Conservation (phyloP, 768 basidiomycete genomes). For the Tylopilus felleus region DNA sequence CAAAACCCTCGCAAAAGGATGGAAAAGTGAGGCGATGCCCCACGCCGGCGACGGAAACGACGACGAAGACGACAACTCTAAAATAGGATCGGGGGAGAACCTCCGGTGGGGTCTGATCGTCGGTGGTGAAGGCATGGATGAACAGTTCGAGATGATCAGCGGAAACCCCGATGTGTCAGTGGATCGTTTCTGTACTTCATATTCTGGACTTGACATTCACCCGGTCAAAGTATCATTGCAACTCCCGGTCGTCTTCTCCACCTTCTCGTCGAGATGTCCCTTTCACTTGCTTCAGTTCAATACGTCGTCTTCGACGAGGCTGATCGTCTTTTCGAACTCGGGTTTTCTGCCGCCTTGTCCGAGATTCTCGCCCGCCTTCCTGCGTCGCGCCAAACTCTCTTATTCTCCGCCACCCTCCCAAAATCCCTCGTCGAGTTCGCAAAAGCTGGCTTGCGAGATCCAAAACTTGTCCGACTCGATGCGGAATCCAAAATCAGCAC, state of each 20-base stretch:
- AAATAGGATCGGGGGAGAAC: constrained; percentile 46
- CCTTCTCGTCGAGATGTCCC: constrained; percentile 92
- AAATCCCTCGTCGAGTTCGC: constrained; percentile 96
- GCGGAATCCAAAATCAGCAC: constrained; percentile 93
- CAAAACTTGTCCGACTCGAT: constrained; percentile 94
- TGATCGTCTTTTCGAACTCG: constrained; percentile 97
- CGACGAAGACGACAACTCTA: constrained; percentile 49
- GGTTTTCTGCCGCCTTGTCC: constrained; percentile 87
- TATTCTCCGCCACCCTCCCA: constrained; percentile 96
- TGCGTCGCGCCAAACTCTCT: constrained; percentile 79
- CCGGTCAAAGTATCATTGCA: constrained; percentile 75
- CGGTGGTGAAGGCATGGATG: constrained; percentile 92
- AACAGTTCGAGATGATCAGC: constrained; percentile 94
- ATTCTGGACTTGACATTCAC: constrained; percentile 4
- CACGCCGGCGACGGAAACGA: constrained; percentile 70
- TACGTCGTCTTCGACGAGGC: constrained; percentile 98
- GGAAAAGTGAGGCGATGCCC: constrained; percentile 54
- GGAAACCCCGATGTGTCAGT: constrained; percentile 94
- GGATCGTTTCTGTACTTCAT: neutral
- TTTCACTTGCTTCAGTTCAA: constrained; percentile 83
- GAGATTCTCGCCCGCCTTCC: constrained; percentile 93
- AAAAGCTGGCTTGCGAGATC: constrained; percentile 92
- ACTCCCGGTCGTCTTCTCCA: constrained; percentile 98
- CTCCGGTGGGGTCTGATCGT: constrained; percentile 93
- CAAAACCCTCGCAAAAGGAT: constrained; percentile 87